Percentiles rank a stretch among this genome's conserved stretches.
Evolutionary conservation across 208 protist species (phyloP).

Genomic region (Balamuthia mandrillaris): DNA sequence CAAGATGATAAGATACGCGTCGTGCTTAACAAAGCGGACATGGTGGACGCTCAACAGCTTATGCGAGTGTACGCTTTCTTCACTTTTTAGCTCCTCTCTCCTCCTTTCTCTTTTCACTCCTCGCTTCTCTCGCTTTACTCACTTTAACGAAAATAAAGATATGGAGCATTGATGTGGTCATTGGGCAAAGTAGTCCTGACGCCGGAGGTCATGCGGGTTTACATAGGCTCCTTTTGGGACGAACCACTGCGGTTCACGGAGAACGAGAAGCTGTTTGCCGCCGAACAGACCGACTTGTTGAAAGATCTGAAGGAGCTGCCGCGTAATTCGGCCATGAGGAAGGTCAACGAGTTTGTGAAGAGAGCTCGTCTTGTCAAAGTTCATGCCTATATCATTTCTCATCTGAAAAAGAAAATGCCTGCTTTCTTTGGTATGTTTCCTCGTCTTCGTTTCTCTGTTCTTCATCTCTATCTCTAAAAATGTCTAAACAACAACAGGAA

Average conservation of each 20-base stretch:
- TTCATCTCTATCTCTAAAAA: neutral
- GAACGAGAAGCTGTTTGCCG: conserved; percentile 66
- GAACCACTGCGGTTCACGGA: conserved; percentile 78
- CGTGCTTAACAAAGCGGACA: conserved; percentile 95
- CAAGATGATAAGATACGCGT: conserved; percentile 92
- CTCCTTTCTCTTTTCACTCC: too few relatives aligned
- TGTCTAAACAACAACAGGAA: conserved; percentile 74
- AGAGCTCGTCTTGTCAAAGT: conserved; percentile 79
- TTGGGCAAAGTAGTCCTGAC: conserved; percentile 89
- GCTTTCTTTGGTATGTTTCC: too few relatives aligned
- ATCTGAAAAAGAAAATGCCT: conserved; percentile 74
- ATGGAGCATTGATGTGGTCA: conserved; percentile 93
- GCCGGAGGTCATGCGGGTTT: conserved; percentile 92
- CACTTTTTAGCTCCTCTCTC: too few relatives aligned
- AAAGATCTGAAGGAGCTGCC: conserved; percentile 81
- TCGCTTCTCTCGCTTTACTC: neutral
- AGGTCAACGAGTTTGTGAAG: conserved; percentile 87
- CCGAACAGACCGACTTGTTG: conserved; percentile 75
- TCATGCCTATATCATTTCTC: conserved; percentile 79
- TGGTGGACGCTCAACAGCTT: conserved; percentile 86
- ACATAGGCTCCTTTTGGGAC: conserved; percentile 94
- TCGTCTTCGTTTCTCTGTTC: too few relatives aligned
- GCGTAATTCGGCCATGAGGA: conserved; percentile 77
- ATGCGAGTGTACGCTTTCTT: conserved; percentile 85
- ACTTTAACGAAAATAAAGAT: conserved; percentile 23